phyloP scores from a whole-genome alignment of 1,284 basidiomycete species.

The Cryptococcus jaspeensis region DNA sequence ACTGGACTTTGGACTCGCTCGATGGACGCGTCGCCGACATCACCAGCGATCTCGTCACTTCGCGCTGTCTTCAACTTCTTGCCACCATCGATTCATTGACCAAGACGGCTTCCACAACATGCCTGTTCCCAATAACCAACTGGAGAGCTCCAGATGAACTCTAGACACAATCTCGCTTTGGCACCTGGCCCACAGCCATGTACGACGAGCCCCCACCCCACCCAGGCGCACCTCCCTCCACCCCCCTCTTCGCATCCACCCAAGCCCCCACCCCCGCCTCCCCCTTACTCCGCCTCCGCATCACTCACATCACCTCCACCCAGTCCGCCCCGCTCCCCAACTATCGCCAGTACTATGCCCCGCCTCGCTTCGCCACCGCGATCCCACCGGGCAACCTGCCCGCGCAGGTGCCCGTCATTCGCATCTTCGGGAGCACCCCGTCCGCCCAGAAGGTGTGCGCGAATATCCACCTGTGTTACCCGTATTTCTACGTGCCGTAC shows the following conservation, averaged over 20 bases:
- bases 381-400: constrained; percentile 52
- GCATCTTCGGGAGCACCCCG: constrained; percentile 83
- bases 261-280: neutral
- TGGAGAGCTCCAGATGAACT: too few species aligned
- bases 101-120: too few species aligned
- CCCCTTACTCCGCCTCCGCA: constrained; percentile 46
- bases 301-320: constrained; percentile 52
- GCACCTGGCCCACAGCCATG: too few species aligned
- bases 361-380: constrained; percentile 59
- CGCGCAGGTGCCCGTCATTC: constrained; percentile 70
- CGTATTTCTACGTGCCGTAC: constrained; percentile 59
- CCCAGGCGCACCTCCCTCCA: neutral
- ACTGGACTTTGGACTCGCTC: too few species aligned
- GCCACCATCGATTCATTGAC: too few species aligned
- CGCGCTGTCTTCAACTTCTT: too few species aligned
- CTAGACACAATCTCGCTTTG: too few species aligned
- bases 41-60: neutral
- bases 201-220: too few species aligned
- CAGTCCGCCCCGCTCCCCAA: constrained; percentile 42
- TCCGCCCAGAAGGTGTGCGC: constrained; percentile 75
- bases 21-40: neutral
- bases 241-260: neutral
- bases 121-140: too few species aligned
- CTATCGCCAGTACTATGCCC: constrained; percentile 31
- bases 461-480: constrained; percentile 74